Conservation (phyloP, 1,139 yeast species). For the Kodamaea sp. region DNA sequence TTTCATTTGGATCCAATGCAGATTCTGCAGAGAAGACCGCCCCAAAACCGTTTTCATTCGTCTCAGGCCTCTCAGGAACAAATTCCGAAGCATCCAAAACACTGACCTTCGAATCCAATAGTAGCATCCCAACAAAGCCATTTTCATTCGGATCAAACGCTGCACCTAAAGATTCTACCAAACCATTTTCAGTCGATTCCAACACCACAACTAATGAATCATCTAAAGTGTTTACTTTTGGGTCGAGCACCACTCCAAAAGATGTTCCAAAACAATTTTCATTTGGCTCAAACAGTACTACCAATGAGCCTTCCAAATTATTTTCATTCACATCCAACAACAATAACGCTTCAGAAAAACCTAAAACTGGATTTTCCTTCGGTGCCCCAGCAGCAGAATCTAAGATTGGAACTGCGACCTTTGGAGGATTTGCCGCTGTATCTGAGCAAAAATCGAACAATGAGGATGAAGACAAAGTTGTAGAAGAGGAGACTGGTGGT, state of each 20-base stretch:
- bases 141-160: too few relatives aligned
- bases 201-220: conserved; percentile 2
- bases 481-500: conserved; percentile 43
- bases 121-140: too few relatives aligned
- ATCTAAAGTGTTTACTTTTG: conserved; percentile 8
- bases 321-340: conserved; percentile 19
- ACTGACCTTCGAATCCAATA: too few relatives aligned
- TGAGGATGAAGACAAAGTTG: conserved; percentile 33
- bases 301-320: conserved; percentile 15
- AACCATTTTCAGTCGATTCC: conserved; percentile 6
- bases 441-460: not conserved
- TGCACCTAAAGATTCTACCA: too few relatives aligned
- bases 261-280: conserved; percentile 12
- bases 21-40: too few relatives aligned
- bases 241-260: conserved; percentile 6
- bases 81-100: too few relatives aligned
- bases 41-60: too few relatives aligned
- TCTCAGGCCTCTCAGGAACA: too few relatives aligned
- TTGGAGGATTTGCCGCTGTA: conserved; percentile 1
- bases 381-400: conserved; percentile 3
- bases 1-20: too few relatives aligned
- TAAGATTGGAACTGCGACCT: conserved; percentile 1
- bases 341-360: not conserved
- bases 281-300: conserved; percentile 7
- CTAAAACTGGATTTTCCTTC: conserved; percentile 1